A percentile compares a stretch with the other conserved stretches of the same genome.
Evolutionary conservation across 2,329 filamentous ascomycete genomes (phyloP).

Genomic region (Talaromyces islandicus): DNA sequence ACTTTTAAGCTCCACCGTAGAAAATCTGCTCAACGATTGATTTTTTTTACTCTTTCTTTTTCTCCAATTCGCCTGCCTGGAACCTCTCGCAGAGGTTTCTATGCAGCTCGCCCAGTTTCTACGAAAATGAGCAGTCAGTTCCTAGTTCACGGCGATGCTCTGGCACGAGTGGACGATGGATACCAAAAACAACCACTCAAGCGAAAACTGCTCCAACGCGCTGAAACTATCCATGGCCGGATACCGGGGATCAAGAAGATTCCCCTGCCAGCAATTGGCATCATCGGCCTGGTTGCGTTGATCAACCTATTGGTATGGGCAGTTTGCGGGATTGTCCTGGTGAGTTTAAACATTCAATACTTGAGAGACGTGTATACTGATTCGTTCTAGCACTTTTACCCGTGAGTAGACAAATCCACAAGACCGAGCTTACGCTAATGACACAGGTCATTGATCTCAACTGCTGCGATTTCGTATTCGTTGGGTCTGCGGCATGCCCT

Average conservation of each 20-base stretch:
- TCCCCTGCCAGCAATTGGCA: conserved; percentile 51
- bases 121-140: not conserved
- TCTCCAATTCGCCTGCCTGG: not conserved
- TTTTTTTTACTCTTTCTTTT: not conserved
- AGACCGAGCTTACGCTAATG: not conserved
- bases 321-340: conserved; percentile 52
- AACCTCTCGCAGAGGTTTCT: not conserved
- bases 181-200: conserved; percentile 3
- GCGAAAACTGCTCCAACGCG: conserved; percentile 29
- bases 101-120: not conserved
- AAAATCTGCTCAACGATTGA: not conserved
- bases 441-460: conserved; percentile 60
- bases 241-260: conserved; percentile 52
- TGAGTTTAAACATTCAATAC: conserved; percentile 24
- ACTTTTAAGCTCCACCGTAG: not conserved
- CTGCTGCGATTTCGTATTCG: conserved; percentile 79
- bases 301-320: conserved; percentile 56
- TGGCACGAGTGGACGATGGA: not conserved
- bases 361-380: conserved; percentile 2
- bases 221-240: conserved; percentile 43
- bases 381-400: conserved; percentile 26
- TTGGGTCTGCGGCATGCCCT: conserved; percentile 90
- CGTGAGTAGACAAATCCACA: conserved; percentile 22
- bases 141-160: not conserved
- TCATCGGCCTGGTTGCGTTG: conserved; percentile 48